phyloP scores from a whole-genome alignment of 129 eudicot species.

The Pulicaria dysenterica region DNA sequence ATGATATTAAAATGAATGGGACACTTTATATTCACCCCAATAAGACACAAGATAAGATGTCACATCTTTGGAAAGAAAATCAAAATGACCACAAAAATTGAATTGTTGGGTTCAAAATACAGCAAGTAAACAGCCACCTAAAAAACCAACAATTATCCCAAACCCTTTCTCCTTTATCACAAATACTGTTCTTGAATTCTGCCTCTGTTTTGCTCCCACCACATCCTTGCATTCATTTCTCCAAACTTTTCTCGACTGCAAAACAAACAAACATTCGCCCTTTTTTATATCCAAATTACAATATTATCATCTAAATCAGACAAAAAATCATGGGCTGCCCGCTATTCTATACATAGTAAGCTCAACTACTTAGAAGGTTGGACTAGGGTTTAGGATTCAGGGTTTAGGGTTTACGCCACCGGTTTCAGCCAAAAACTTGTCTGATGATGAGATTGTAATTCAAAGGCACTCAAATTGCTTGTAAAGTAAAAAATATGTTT shows the following conservation, averaged over 20 bases:
- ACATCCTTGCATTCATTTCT: slow-evolving; percentile 89
- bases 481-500: too few species aligned
- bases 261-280: not conserved
- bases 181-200: slow-evolving; percentile 94
- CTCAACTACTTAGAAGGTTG: not conserved
- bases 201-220: slow-evolving; percentile 97
- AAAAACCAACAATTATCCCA: slow-evolving; percentile 15
- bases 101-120: slow-evolving; percentile 2
- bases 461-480: not conserved
- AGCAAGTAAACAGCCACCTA: too few species aligned
- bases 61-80: slow-evolving; percentile 28
- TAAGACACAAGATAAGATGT: not conserved
- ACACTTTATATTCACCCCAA: slow-evolving; percentile 9
- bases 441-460: not conserved
- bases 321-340: not conserved
- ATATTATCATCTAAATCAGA: not conserved
- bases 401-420: too few species aligned
- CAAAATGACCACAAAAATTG: slow-evolving; percentile 35
- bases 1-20: slow-evolving; percentile 29
- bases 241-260: slow-evolving; percentile 98
- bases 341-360: not conserved
- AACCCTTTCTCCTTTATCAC: slow-evolving; percentile 36
- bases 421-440: not conserved
- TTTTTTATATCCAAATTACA: not conserved
- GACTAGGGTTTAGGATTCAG: too few species aligned